These are phyloP conservation scores for Monosporascus sp. DNA, from an alignment of 2,329 filamentous ascomycete species.

Conservation along the genomic window DNA sequence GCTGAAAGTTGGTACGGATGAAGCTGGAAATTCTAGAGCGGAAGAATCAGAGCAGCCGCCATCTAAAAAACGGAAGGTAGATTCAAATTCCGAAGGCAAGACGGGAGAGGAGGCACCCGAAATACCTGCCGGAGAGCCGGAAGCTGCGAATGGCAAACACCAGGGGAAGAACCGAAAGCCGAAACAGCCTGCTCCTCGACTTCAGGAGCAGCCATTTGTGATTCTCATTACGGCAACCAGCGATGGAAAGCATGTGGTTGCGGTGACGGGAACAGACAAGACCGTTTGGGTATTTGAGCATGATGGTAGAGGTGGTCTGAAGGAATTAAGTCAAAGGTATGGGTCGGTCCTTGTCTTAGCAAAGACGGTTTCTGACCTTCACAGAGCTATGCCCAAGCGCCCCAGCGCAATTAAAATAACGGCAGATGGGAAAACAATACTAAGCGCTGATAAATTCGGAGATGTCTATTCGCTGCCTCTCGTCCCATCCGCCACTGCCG, in stretches of 20 bases:
- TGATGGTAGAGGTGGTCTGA: conserved; percentile 53
- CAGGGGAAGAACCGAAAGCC: conserved; percentile 27
- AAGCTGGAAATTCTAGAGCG: conserved; percentile 3
- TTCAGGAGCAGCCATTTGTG: conserved; percentile 55
- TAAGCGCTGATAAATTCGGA: conserved; percentile 92
- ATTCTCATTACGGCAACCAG: conserved; percentile 60
- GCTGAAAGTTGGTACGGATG: conserved; percentile 1
- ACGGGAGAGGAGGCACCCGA: conserved; percentile 1
- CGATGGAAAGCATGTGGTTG: conserved; percentile 64
- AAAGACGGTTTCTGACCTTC: conserved; percentile 20
- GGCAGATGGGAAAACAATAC: conserved; percentile 63
- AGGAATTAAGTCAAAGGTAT: conserved; percentile 68
- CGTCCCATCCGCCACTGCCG: conserved; percentile 28
- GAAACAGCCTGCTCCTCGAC: conserved; percentile 8
- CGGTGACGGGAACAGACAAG: conserved; percentile 88
- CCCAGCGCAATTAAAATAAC: conserved; percentile 72
- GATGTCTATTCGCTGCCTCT: conserved; percentile 89
- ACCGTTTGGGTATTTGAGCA: conserved; percentile 76
- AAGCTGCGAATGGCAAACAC: conserved; percentile 6
- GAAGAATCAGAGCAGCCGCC: conserved; percentile 14
- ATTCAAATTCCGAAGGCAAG: conserved; percentile 6
- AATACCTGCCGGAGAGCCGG: background rate
- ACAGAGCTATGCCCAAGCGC: conserved; percentile 80
- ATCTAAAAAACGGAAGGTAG: conserved; percentile 17
- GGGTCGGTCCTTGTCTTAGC: background rate